Evolutionary conservation across 371 early-diverging fungal genomes (phyloP).

Genomic region (Polyrhizophydium stewartii): DNA sequence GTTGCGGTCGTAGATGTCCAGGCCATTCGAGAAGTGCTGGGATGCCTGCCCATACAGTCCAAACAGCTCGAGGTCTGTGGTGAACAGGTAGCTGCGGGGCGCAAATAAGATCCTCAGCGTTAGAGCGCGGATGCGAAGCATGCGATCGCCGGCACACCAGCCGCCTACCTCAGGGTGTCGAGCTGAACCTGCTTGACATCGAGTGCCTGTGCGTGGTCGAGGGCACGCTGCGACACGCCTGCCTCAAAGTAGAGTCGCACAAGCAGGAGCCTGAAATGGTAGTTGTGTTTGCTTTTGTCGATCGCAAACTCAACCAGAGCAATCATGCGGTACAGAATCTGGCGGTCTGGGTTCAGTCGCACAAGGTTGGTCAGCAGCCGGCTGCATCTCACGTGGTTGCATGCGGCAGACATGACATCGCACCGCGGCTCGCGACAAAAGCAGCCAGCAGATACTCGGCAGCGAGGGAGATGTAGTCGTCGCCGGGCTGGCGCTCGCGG

Average conservation of each 20-base stretch:
- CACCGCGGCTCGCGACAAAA: conserved; percentile 12
- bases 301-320: conserved; percentile 73
- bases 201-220: conserved; percentile 65
- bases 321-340: conserved; percentile 7
- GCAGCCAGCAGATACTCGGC: conserved; percentile 54
- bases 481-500: conserved; percentile 75
- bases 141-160: background rate
- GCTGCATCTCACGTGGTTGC: no score
- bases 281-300: conserved; percentile 68
- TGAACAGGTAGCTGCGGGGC: conserved; percentile 53
- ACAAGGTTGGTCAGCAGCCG: no score
- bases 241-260: conserved; percentile 66
- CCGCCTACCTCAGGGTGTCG: conserved; percentile 71
- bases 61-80: conserved; percentile 58
- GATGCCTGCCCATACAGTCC: conserved; percentile 54
- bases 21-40: conserved; percentile 45
- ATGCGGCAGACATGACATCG: no score
- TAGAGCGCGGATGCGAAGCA: background rate
- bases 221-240: conserved; percentile 63
- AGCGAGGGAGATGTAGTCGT: conserved; percentile 71
- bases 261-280: conserved; percentile 75
- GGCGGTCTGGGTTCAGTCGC: no score
- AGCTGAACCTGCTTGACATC: conserved; percentile 85
- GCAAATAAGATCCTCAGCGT: background rate
- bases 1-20: conserved; percentile 73